A percentile compares a stretch with the other conserved stretches of the same genome.
Evolutionary conservation across 305 asterid species (phyloP).

Genomic region (Fraxinus baroniana): DNA sequence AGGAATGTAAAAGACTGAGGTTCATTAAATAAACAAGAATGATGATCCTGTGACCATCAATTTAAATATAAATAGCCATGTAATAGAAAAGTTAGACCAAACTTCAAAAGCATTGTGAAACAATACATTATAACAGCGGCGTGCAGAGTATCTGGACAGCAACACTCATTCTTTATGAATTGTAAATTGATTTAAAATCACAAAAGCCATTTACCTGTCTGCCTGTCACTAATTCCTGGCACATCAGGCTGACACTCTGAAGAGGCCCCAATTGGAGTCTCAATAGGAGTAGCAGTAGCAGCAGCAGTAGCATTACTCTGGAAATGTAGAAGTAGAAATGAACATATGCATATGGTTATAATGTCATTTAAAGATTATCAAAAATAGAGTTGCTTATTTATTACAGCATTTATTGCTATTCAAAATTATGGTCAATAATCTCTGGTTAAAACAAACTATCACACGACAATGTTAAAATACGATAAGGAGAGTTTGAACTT

Average conservation of each 20-base stretch:
- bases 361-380: constrained; percentile 23
- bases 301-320: constrained; percentile 52
- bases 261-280: constrained; percentile 35
- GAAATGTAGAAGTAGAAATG: constrained; percentile 19
- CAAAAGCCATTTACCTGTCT: constrained; percentile 48
- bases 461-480: not conserved
- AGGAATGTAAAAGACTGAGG: not conserved
- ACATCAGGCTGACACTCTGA: constrained; percentile 40
- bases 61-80: not conserved
- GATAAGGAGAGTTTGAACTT: not conserved
- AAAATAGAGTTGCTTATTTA: constrained; percentile 1
- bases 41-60: not conserved
- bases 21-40: not conserved
- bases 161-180: not conserved
- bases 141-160: not conserved
- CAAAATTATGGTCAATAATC: not conserved
- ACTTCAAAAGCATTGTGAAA: not conserved
- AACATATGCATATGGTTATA: constrained; percentile 20
- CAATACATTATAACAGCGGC: not conserved
- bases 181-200: not conserved
- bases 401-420: not conserved
- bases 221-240: constrained; percentile 43
- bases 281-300: constrained; percentile 42
- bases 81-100: not conserved
- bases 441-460: not conserved